Conservation (phyloP, 2,329 filamentous ascomycete genomes). For the Lachnellula occidentalis region DNA sequence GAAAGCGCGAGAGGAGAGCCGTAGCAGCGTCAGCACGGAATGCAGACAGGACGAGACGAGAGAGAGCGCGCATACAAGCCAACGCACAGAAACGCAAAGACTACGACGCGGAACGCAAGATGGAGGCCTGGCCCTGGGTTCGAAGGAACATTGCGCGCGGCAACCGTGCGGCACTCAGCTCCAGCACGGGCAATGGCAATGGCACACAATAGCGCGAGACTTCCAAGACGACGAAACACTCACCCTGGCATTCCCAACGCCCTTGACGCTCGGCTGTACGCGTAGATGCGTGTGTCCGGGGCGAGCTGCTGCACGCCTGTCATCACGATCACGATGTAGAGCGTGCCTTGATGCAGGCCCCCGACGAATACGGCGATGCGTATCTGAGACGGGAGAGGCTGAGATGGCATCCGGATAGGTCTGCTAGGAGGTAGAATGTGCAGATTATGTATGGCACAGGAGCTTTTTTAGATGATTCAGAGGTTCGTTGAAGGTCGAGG, state of each 20-base stretch:
- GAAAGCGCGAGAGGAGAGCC: no score
- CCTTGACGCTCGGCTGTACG: not conserved
- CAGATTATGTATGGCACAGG: not conserved
- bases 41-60: no score
- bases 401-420: slow-evolving; percentile 10
- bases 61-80: no score
- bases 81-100: no score
- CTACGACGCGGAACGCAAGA: not conserved
- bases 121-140: no score
- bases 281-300: not conserved
- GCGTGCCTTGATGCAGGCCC: not conserved
- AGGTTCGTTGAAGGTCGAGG: slow-evolving; percentile 1
- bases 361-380: not conserved
- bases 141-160: not conserved
- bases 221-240: not conserved
- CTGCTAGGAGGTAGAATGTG: not conserved
- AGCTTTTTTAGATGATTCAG: slow-evolving; percentile 6
- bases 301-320: not conserved
- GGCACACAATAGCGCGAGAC: not conserved
- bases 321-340: slow-evolving; percentile 9
- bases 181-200: not conserved
- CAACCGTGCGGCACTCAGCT: not conserved
- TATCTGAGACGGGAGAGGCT: slow-evolving; percentile 3
- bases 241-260: not conserved
- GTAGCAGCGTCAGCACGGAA: no score